Base-by-base conservation (phyloP, 768 basidiomycete species). In the Kwoniella mangroviensis region DNA sequence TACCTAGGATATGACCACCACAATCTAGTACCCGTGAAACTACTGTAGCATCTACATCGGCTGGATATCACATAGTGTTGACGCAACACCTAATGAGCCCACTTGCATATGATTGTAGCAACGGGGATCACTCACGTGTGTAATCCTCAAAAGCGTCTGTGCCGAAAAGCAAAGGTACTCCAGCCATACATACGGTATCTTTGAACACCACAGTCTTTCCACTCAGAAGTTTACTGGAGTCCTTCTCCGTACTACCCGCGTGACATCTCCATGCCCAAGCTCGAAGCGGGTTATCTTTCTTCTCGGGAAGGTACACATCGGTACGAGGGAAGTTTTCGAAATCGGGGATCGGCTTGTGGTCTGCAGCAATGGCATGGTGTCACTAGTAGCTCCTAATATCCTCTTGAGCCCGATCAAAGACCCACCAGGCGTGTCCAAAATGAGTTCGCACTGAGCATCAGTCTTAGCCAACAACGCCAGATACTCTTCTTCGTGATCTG, bases 1-100 rank as follows among this genome's bases (percentile, higher is more conserved):
- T 85, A 4, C 85, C 85, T 21, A 80, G 67, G 58, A 85, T 81
- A 9, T 77, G 80, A 9, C 84, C 86, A 4, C 86, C 86, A 9
- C 83, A 78, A 64, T 86, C 84, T 1, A 87, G 81, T 7, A 86
- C 79, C 19, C 86, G 82, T 11, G 84, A 85, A 9, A 86, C 85
- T 2, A 86, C 82, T 0, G 85, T 86, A 10, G 86, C 86, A 74
- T 87, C 86, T 71, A 74, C 68, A 22, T 71, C 70, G 40, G 76
- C 79, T 78, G 49, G 21, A 34, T 9, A 28, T 12, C 19, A 12
- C 55, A 56, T 22, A 13, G 6, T 34, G 13, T 4, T n/a, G 17
- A 17, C 55, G 22, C 21, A 22, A 49, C 1, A 4, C 45, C 45
- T 13, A 10, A 49, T 49, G 45, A 49, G 12, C 45, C 15, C 45